phyloP scores from a whole-genome alignment of 805 yeast genomes.

The Candida chilensis region DNA sequence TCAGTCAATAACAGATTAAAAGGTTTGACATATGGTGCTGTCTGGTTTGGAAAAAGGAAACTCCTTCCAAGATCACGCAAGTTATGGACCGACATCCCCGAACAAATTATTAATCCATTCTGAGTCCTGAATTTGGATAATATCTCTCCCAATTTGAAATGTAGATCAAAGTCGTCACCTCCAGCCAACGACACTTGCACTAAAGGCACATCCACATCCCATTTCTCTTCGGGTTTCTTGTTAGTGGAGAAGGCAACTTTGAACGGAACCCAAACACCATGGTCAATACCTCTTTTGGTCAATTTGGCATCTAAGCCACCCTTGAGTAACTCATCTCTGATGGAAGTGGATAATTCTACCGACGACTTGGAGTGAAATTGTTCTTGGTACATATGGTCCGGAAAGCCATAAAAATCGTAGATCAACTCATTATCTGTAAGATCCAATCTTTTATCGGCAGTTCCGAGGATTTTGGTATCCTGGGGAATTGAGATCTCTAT shows the following conservation, averaged over 20 bases:
- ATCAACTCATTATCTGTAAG: constrained; percentile 38
- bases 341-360: constrained; percentile 28
- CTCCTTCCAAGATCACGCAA: constrained; percentile 38
- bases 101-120: constrained; percentile 41
- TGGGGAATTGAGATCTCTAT: constrained; percentile 43
- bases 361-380: constrained; percentile 46
- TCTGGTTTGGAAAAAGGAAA: constrained; percentile 6
- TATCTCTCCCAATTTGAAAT: constrained; percentile 46
- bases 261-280: constrained; percentile 78
- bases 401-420: constrained; percentile 74
- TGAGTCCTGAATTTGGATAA: constrained; percentile 41
- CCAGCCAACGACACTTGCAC: constrained; percentile 42
- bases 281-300: constrained; percentile 64
- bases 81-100: constrained; percentile 81
- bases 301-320: constrained; percentile 35
- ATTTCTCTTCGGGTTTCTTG: constrained; percentile 19
- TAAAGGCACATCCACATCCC: constrained; percentile 36
- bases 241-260: constrained; percentile 54
- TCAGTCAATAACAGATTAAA: constrained; percentile 40
- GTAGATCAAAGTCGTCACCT: constrained; percentile 28
- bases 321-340: constrained; percentile 27
- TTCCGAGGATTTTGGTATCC: constrained; percentile 1
- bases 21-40: constrained; percentile 38
- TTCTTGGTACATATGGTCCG: constrained; percentile 51
- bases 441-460: constrained; percentile 1